Percentiles rank a stretch among this genome's conserved stretches.
phyloP scores from a whole-genome alignment of 2,329 filamentous ascomycete genomes.

The Trichoderma gracile region DNA sequence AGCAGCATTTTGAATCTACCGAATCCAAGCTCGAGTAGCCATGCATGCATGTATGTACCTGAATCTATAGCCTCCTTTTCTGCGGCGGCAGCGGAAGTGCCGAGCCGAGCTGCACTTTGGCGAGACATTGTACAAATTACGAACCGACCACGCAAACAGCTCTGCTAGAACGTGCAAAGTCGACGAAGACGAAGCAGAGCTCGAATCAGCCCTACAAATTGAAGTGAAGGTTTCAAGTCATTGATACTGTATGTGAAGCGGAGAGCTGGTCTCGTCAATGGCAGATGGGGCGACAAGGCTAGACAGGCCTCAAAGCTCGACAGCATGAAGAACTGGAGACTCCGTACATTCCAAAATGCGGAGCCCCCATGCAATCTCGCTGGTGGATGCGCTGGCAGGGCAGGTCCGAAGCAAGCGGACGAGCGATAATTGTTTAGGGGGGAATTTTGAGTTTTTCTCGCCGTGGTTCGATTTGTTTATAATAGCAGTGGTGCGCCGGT shows the following conservation, averaged over 20 bases:
- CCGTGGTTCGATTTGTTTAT: slow-evolving; percentile 15
- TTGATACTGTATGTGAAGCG: background rate
- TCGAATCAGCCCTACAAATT: background rate
- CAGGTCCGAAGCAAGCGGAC: slow-evolving; percentile 12
- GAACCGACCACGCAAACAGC: background rate
- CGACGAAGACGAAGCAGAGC: background rate
- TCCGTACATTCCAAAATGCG: slow-evolving; percentile 8
- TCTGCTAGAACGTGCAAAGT: background rate
- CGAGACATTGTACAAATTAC: background rate
- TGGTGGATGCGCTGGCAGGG: slow-evolving; percentile 23
- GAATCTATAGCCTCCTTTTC: slow-evolving; percentile 12
- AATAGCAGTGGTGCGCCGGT: background rate
- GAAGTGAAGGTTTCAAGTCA: slow-evolving; percentile 12
- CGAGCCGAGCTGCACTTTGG: slow-evolving; percentile 11
- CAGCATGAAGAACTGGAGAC: background rate
- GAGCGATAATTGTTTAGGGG: slow-evolving; percentile 10
- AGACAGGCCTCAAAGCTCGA: too few relatives aligned
- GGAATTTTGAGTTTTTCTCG: slow-evolving; percentile 6
- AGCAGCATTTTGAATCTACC: background rate
- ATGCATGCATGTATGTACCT: background rate
- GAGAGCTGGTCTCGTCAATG: background rate
- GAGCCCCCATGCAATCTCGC: slow-evolving; percentile 21
- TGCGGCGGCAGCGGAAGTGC: slow-evolving; percentile 12
- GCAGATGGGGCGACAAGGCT: too few relatives aligned
- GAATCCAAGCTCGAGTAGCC: background rate